Evolutionary conservation across 164 flowering plant species (phyloP).

Genomic region (Umbilicus rupestris): DNA sequence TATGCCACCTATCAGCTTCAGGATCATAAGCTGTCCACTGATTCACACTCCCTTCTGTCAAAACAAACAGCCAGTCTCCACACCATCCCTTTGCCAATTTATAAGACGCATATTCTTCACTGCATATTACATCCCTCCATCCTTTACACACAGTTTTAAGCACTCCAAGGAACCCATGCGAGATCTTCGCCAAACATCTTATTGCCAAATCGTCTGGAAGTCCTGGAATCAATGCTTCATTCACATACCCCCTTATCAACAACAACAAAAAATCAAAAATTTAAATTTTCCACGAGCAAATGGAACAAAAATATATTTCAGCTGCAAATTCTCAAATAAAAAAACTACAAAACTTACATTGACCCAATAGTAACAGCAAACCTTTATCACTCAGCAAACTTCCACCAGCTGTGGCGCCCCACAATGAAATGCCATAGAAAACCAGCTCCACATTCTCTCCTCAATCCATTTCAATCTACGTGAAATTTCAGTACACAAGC

Average conservation of each 20-base stretch:
- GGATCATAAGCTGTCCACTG: background rate
- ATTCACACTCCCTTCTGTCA: background rate
- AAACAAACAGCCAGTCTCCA: slow-evolving; percentile 6
- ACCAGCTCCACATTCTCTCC: background rate
- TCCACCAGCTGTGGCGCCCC: too few species aligned
- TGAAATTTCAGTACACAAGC: background rate
- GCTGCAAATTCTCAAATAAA: background rate
- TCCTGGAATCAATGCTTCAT: slow-evolving; percentile 7
- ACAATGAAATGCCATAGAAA: too few species aligned
- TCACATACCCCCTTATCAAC: background rate
- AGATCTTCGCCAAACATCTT: background rate
- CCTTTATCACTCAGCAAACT: too few species aligned
- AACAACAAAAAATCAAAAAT: background rate
- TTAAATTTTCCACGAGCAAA: background rate
- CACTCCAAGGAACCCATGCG: background rate
- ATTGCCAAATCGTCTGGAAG: background rate
- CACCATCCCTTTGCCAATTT: background rate
- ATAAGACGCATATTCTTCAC: background rate
- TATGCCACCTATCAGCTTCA: background rate
- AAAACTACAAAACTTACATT: background rate
- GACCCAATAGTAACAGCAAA: too few species aligned
- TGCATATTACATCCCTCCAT: slow-evolving; percentile 1
- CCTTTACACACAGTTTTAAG: background rate
- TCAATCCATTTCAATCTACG: background rate
- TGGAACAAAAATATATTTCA: background rate